phyloP scores from a whole-genome alignment of 2,329 filamentous ascomycete genomes.

The Whalleya microplaca region DNA sequence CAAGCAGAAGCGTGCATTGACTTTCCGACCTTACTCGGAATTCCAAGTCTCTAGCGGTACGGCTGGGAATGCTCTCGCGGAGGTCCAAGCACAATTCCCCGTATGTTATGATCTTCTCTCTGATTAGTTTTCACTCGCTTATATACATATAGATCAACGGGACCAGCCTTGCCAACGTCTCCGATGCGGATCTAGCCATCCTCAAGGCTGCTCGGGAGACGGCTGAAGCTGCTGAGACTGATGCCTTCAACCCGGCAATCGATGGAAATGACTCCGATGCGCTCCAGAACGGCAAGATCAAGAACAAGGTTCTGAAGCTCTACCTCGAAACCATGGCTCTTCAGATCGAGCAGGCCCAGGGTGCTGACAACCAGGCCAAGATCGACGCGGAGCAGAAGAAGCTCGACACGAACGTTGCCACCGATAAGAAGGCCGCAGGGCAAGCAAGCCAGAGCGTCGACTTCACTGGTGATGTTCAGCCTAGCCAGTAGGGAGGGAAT shows the following conservation, averaged over 20 bases:
- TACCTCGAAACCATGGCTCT: constrained; percentile 55
- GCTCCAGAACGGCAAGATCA: constrained; percentile 59
- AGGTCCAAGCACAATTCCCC: constrained; percentile 58
- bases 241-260: constrained; percentile 58
- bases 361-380: constrained; percentile 47
- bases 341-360: constrained; percentile 55
- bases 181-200: constrained; percentile 52
- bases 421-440: constrained; percentile 41
- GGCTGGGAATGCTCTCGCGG: constrained; percentile 56
- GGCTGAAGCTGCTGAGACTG: constrained; percentile 58
- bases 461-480: constrained; percentile 31
- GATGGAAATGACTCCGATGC: constrained; percentile 46
- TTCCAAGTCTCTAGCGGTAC: constrained; percentile 56
- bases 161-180: constrained; percentile 50
- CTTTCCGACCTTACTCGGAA: constrained; percentile 12
- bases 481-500: constrained; percentile 1
- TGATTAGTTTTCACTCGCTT: neutral
- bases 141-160: constrained; percentile 43
- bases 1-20: constrained; percentile 17
- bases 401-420: constrained; percentile 55
- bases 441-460: constrained; percentile 41
- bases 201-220: constrained; percentile 52
- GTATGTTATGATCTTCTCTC: constrained; percentile 36
- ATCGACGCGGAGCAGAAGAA: constrained; percentile 53
- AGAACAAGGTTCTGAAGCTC: constrained; percentile 65